Evolutionary conservation across 352 stramenopile genomes (phyloP).

Genomic region (Globisporangium okanoganense): DNA sequence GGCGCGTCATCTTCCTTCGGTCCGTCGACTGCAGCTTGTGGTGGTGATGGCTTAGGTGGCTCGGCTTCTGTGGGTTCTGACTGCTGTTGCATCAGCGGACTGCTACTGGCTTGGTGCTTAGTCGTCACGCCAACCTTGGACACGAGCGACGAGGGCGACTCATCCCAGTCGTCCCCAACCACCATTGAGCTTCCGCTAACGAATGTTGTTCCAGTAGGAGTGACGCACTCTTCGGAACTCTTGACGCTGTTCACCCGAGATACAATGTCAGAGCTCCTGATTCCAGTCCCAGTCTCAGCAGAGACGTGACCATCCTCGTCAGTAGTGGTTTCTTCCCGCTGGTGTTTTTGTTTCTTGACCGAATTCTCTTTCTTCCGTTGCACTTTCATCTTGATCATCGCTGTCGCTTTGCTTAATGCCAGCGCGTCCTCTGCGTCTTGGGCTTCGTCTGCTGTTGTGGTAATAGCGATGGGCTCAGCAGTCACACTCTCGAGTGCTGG

Average conservation of each 20-base stretch:
- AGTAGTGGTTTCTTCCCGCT: background rate
- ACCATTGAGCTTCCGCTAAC: background rate
- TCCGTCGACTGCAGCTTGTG: background rate
- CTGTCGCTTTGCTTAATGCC: background rate
- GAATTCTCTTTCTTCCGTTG: slow-evolving; percentile 8
- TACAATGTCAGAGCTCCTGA: background rate
- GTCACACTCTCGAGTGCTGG: background rate
- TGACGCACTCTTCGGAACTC: background rate
- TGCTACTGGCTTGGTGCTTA: background rate
- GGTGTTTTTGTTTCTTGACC: background rate
- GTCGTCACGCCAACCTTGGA: background rate
- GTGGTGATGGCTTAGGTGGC: background rate
- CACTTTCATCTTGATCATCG: background rate
- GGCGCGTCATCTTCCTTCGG: background rate
- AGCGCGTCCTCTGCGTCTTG: background rate
- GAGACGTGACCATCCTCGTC: background rate
- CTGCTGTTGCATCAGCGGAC: background rate
- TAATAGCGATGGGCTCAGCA: background rate
- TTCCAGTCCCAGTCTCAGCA: background rate
- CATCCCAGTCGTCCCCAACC: background rate
- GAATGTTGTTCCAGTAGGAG: too few relatives aligned
- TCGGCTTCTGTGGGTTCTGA: background rate
- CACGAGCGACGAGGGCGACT: background rate
- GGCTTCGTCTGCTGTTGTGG: background rate
- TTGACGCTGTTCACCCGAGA: background rate